Evolutionary conservation across 202 grass and related monocot species (phyloP).

Genomic region (Cymbopogon flexuosus): DNA sequence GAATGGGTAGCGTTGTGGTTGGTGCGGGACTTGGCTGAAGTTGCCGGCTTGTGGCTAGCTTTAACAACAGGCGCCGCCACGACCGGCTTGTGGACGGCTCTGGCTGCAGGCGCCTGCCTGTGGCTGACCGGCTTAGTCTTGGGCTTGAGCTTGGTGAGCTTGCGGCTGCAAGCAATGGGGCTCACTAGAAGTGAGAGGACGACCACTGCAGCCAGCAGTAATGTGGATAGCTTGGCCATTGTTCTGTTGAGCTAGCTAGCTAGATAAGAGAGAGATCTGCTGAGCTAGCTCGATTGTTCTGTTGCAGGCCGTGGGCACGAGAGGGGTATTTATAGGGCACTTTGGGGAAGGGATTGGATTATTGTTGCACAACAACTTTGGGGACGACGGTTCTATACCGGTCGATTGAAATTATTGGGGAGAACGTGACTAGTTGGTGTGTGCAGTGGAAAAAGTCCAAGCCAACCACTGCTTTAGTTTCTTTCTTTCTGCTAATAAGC

Average conservation of each 20-base stretch:
- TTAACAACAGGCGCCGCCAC: no score
- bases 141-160: constrained; percentile 18
- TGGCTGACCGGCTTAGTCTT: background rate
- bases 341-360: background rate
- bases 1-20: constrained; percentile 16
- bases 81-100: background rate
- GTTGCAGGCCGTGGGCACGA: background rate
- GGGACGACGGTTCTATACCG: background rate
- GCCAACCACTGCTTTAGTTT: background rate
- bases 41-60: no score
- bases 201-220: constrained; percentile 11
- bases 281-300: background rate
- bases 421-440: constrained; percentile 17
- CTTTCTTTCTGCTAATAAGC: background rate
- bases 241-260: background rate
- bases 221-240: constrained; percentile 42
- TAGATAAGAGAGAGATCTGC: background rate
- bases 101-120: background rate
- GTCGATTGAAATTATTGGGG: constrained; percentile 14
- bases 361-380: background rate
- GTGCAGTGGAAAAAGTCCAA: background rate
- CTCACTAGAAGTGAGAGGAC: constrained; percentile 33
- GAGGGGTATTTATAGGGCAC: constrained; percentile 9
- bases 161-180: constrained; percentile 43
- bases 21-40: background rate